A percentile compares a stretch with the other conserved stretches of the same genome.
Evolutionary conservation across 306 rosid genomes (phyloP).

Genomic region (Quercus suber): DNA sequence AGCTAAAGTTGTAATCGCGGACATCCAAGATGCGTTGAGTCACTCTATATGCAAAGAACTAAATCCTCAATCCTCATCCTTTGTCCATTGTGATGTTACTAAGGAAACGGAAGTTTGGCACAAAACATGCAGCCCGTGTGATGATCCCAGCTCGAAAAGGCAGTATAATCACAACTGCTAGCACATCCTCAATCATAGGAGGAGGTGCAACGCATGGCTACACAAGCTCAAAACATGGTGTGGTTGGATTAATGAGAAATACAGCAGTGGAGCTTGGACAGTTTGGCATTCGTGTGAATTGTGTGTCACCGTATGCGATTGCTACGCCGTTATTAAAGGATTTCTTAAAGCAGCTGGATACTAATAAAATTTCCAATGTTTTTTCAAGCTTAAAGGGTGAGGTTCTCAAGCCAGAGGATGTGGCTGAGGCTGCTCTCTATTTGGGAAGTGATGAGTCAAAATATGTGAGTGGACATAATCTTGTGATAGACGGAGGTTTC

Average conservation of each 20-base stretch:
- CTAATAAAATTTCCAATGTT: not conserved
- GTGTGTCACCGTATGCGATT: constrained; percentile 10
- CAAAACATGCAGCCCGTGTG: constrained; percentile 16
- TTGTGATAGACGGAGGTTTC: no score
- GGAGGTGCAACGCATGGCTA: constrained; percentile 18
- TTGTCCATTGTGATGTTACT: constrained; percentile 31
- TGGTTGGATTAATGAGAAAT: not conserved
- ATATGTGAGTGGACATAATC: no score
- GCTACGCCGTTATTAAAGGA: not conserved
- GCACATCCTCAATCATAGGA: not conserved
- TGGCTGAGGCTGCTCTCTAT: constrained; percentile 22
- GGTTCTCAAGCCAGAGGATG: constrained; percentile 13
- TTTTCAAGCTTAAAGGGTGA: constrained; percentile 13
- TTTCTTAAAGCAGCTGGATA: not conserved
- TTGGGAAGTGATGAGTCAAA: no score
- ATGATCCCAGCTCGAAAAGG: not conserved
- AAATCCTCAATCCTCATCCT: not conserved
- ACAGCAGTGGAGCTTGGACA: no score
- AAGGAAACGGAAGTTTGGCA: constrained; percentile 23
- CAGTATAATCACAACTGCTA: constrained; percentile 16
- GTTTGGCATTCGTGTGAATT: constrained; percentile 18
- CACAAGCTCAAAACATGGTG: constrained; percentile 23
- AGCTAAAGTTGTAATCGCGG: no score
- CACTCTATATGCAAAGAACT: no score
- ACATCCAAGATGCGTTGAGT: no score